Base-by-base conservation (phyloP, 208 protist species). In the Leishmania amazonensis region DNA sequence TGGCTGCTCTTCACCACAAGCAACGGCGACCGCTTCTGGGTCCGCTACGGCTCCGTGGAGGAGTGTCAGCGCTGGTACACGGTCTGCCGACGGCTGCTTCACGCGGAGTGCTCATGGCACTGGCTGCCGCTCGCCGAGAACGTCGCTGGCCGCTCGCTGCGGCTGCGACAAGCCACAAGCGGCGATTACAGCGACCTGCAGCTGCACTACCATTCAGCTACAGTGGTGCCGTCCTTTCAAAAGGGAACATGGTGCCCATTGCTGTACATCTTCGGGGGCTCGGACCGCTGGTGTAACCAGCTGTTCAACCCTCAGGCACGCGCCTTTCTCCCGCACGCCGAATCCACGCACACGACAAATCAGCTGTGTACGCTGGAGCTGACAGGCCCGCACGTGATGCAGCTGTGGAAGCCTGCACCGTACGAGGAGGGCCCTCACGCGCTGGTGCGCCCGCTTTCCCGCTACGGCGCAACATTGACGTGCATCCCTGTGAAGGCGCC, bases 1-100 rank as follows among this genome's bases (percentile, higher is more conserved):
- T 88, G 91, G 80, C 70, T 94, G 68, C 80, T 94, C 62, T 81
- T 96, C 70, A 90, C 87, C 40, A 89, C 89, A 57, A 94, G 82
- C 72, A 84, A 53, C 21, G 87, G 90, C 2, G 88, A 94, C 82
- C 83, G 80, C n/a, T 94, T 96, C 72, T 96, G 93, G 93, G 75
- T 94, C 1, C 85, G 87, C 80, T 94, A 94, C 78, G 53, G 73
- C 76, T 88, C 81, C 24, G 76, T 42, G 7, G 83, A 86, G 51
- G 82, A 90, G 80, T 93, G 85, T 53, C 40, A 87, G 42, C 84
- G 85, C 38, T 96, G 93, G 93, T 81, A 78, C 53, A 62, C 42
- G 40, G 79, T 83, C 54, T 85, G 92, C 54, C 72, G 83, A 19
- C 84, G 79, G 21, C 62, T 83, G 11, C 71, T 96, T 76, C 81